Base-by-base conservation (phyloP, 1,139 yeast genomes). In the Kazachstania sp. region DNA sequence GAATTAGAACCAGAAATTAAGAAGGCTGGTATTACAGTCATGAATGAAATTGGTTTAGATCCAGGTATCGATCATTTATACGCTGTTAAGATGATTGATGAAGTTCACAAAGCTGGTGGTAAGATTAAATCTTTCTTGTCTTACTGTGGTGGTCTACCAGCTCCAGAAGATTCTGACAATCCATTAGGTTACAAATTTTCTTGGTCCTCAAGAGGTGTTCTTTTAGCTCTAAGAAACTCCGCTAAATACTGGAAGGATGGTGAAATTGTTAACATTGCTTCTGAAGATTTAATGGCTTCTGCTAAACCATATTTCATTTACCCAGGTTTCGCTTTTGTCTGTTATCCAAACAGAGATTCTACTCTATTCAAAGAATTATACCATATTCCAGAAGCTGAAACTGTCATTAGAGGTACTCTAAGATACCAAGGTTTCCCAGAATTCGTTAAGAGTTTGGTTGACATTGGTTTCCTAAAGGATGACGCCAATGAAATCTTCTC, bases 341-440 rank as follows among this genome's bases (percentile, higher is more conserved):
- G 92, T 63, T 92, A 92, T 72, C 97, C 98, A 61, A 92, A 92
- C 80, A 85, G 98, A 75, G 98, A 92, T 71, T 90, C 97, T 41
- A 88, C 97, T 52, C 78, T 85, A 51, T 92, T 86, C 78, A 85
- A 81, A 74, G 94, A 90, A 70, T 79, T 92, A 57, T 92, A 92
- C 73, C 71, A 78, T 65, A 92, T 92, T 55, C 98, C 98, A 56
- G 98, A 92, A 74, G 98, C 98, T 57, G 88, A 92, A 63, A 88
- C 96, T 50, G 88, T 92, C 53, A 79, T 92, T 61, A 86, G 98
- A 75, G 98, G 98, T 65, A 92, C 98, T 54, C 78, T 92, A 66
- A 81, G 98, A 73, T 92, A 77, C 80, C 97, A 88, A 72, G 98
- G 98, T 45, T 92, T 92, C 90, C 97, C 97, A 49, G 96, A 90